Base-by-base conservation (phyloP, 768 basidiomycete species). In the Tephrocybe sp. region DNA sequence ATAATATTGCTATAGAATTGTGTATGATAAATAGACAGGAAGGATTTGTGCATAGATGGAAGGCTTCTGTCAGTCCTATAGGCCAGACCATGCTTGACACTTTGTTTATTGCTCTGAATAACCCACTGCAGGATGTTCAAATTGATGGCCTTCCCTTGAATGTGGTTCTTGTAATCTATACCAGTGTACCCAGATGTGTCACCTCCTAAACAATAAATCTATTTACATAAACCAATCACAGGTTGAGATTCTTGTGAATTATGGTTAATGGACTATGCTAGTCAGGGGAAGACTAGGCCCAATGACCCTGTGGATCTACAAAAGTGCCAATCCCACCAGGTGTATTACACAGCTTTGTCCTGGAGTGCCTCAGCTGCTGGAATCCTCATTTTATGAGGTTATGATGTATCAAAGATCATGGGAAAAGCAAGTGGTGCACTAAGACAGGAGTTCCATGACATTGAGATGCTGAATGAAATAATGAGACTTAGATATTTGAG, bases 11-110 rank as follows among this genome's bases (percentile, higher is more conserved):
- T 8, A 51, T 42, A 5, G 42, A 51, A 24, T 42, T 70, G 0
- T 68, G 68, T 47, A 67, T 71, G 0, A 73, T 68, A 4, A 69
- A 68, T 37, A 68, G 70, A 0, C 67, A 69, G 45, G 68, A 73
- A 48, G 70, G 41, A 1, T 45, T 33, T 28, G 60, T 67, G 1
- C 24, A 52, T 41, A 54, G 51, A 2, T 63, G 60, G 62, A 25
- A 24, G 2, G 18, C 4, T 5, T 30, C 25, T 14, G 51, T 17
- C 0, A 54, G 54, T 3, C 8, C 30, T 2, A 41, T 15, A 21
- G 55, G 58, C 6, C 57, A 61, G 20, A 1, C 14, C 2, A 44
- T 60, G 3, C 48, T 70, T 3, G 65, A 71, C 24, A 60, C 57
- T 0, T 44, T 71, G 30, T 71, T 67, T 59, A 50, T 71, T 0